Evolutionary conservation across 495 filamentous ascomycete species (phyloP), one percentile per base, ranked within the genome.

Genomic region (Trichoderma reesei): DNA sequence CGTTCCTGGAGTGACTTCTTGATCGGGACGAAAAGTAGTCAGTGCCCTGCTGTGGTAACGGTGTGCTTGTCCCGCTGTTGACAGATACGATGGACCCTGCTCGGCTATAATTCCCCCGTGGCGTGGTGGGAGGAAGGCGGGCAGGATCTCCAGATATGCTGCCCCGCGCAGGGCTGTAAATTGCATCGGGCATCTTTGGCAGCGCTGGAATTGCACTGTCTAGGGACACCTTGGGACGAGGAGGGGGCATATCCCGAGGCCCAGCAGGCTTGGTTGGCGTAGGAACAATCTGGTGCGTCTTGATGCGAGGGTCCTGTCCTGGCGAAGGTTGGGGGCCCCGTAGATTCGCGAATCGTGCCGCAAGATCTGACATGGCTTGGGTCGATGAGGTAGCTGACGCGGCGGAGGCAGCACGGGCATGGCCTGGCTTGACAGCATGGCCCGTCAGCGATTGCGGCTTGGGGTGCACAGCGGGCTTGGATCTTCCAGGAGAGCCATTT

Each of bases 111-210:
- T 80, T 75, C 38, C 76, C 76, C 3, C 79, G 77, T 31, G 79
- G 74, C 6, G 74, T 75, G 64, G 76, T 81, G 1, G 80, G 78
- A 8, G 79, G 76, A 26, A 81, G 70, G 39, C 78, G 78, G 16
- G 79, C 75, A 3, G 79, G 75, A 62, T 83, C 82, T 11, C 75
- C 82, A 44, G 78, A 80, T 56, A 83, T 73, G 59, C 81, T 86
- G 31, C 83, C 80, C 60, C 80, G 73, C n/a, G 74, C 75, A 18
- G 92, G 92, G 68, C 87, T 93, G 68, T 97, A 97, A 10, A 93
- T 86, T 13, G 91, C 90, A 70, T 88, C 90, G 16, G 92, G 92
- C 13, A 88, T 76, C 71, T 87, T 86, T 31, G 92, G 92, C 68
- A 97, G 79, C 4, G 72, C 71, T 16, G 78, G 73, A 20, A 81